Percentiles rank a stretch among this genome's conserved stretches.
Conservation (phyloP, 1,284 basidiomycete genomes). For the Inonotus obliquus region DNA sequence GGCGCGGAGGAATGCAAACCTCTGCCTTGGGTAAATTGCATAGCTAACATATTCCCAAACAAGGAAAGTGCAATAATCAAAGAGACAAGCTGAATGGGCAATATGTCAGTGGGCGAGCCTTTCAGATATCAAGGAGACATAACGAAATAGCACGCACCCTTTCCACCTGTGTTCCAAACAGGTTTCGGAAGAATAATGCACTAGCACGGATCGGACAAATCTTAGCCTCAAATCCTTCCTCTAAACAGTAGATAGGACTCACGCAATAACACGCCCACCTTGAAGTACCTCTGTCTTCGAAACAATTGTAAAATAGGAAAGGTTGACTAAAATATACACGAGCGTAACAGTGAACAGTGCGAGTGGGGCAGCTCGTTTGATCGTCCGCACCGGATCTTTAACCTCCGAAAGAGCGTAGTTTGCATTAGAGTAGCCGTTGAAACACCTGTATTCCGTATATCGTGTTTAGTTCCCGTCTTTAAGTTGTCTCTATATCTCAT, state of each 20-base stretch:
- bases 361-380: conserved; percentile 60
- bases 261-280: conserved; percentile 62
- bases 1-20: conserved; percentile 30
- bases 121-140: no score
- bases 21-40: conserved; percentile 60
- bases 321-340: conserved; percentile 57
- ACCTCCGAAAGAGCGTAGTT: conserved; percentile 71
- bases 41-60: conserved; percentile 56
- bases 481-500: background rate
- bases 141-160: conserved; percentile 33
- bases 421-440: conserved; percentile 63
- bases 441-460: conserved; percentile 43
- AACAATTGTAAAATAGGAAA: conserved; percentile 67
- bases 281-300: conserved; percentile 58
- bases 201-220: conserved; percentile 27
- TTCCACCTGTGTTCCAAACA: conserved; percentile 56
- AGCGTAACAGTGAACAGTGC: conserved; percentile 51
- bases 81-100: conserved; percentile 43
- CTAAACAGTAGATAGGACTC: conserved; percentile 24
- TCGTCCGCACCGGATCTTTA: conserved; percentile 58
- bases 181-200: conserved; percentile 63
- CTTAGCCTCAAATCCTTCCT: background rate
- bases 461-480: background rate
- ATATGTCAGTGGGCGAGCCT: background rate
- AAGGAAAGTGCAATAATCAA: conserved; percentile 58